A percentile compares a stretch with the other conserved stretches of the same genome.
Evolutionary conservation across 2,329 filamentous ascomycete species (phyloP).

Genomic region (Tolypocladium tropicale): DNA sequence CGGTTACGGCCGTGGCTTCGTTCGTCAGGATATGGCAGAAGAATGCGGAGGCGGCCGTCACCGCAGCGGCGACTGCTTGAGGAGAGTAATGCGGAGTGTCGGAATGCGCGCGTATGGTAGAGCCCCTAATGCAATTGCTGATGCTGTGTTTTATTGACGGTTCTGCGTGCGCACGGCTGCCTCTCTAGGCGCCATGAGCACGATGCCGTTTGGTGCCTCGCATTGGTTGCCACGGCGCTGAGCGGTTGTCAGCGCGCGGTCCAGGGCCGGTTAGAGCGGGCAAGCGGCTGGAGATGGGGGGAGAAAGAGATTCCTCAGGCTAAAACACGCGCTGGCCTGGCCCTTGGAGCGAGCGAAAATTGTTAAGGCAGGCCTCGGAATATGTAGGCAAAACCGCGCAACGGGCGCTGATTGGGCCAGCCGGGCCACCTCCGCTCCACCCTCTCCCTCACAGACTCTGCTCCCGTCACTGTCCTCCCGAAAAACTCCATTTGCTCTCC

Average conservation of each 20-base stretch:
- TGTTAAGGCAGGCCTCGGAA: constrained; percentile 26
- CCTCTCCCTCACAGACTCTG: constrained; percentile 31
- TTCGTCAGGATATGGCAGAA: constrained; percentile 7
- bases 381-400: constrained; percentile 29
- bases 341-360: constrained; percentile 17
- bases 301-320: constrained; percentile 5
- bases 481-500: constrained; percentile 36
- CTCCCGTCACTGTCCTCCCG: constrained; percentile 28
- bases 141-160: not conserved
- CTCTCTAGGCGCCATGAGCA: not conserved
- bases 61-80: not conserved
- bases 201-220: not conserved
- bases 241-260: not conserved
- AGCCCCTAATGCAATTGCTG: not conserved
- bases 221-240: not conserved
- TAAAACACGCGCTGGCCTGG: constrained; percentile 5
- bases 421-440: constrained; percentile 25
- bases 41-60: constrained; percentile 1
- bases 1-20: constrained; percentile 30
- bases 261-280: not conserved
- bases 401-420: constrained; percentile 21
- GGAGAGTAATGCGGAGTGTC: not conserved
- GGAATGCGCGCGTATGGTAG: not conserved
- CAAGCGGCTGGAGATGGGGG: not conserved
- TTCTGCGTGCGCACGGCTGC: not conserved